Evolutionary conservation across 2,329 filamentous ascomycete genomes (phyloP).

Genomic region (Aspergillus viridinutans): DNA sequence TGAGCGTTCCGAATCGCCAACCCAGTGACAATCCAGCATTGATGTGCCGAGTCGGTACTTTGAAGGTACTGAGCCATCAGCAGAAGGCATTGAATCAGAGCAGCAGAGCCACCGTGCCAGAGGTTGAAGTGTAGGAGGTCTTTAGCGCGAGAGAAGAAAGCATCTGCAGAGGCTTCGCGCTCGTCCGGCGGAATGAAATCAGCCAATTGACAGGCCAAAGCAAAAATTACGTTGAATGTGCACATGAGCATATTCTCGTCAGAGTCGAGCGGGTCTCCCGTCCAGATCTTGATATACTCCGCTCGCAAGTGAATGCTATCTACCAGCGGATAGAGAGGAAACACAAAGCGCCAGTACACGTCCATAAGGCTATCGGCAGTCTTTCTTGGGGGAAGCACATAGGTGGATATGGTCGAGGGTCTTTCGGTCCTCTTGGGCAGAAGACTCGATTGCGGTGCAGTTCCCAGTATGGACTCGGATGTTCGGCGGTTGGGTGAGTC

Average conservation of each 20-base stretch:
- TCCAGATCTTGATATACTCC: constrained; percentile 42
- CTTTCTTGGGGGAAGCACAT: constrained; percentile 44
- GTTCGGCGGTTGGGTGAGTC: constrained; percentile 16
- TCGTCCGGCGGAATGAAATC: constrained; percentile 40
- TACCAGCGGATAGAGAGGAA: constrained; percentile 46
- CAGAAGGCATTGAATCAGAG: constrained; percentile 46
- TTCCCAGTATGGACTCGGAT: constrained; percentile 13
- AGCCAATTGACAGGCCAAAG: constrained; percentile 43
- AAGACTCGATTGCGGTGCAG: constrained; percentile 12
- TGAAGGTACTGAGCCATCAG: constrained; percentile 49
- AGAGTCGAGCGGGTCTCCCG: constrained; percentile 31
- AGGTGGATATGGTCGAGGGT: constrained; percentile 18
- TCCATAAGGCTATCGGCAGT: constrained; percentile 45
- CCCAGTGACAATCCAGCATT: constrained; percentile 49
- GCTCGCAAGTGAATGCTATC: constrained; percentile 35
- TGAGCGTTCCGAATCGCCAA: constrained; percentile 47
- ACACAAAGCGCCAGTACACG: constrained; percentile 47
- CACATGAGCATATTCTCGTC: constrained; percentile 45
- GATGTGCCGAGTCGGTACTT: constrained; percentile 46
- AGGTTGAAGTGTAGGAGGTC: constrained; percentile 41
- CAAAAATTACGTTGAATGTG: constrained; percentile 47
- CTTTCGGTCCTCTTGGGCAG: constrained; percentile 18
- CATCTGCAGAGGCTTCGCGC: constrained; percentile 38
- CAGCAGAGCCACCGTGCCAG: constrained; percentile 43
- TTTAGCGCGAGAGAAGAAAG: constrained; percentile 43